phyloP scores from a whole-genome alignment of 257 asterid species.

The Prunella vulgaris region DNA sequence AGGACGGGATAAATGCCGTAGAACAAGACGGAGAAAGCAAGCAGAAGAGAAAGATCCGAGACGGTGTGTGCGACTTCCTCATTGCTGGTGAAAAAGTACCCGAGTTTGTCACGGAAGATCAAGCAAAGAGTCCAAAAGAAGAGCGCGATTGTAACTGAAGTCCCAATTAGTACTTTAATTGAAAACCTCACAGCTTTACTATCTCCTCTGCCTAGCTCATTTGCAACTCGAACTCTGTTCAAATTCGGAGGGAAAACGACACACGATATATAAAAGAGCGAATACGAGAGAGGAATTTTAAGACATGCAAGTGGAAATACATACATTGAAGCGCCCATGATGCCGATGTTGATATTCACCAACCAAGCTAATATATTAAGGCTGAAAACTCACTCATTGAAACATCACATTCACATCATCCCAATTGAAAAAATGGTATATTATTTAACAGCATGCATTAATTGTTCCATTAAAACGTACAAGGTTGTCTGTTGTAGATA shows the following conservation, averaged over 20 bases:
- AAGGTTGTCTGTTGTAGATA: neutral
- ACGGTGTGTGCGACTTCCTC: constrained; percentile 33
- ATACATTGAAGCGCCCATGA: constrained; percentile 57
- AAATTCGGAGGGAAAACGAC: neutral
- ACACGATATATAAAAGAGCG: no score
- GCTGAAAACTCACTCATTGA: constrained; percentile 27
- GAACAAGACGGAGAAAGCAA: constrained; percentile 46
- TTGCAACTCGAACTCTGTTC: constrained; percentile 51
- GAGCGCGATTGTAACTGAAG: constrained; percentile 34
- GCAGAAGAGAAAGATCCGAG: constrained; percentile 39
- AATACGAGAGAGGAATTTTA: neutral
- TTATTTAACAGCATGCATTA: no score
- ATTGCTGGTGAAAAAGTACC: constrained; percentile 42
- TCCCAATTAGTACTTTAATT: constrained; percentile 37
- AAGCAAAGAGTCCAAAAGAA: constrained; percentile 38
- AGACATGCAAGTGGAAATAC: neutral
- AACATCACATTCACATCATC: neutral
- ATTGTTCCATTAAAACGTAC: neutral
- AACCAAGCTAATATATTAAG: constrained; percentile 47
- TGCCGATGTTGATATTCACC: constrained; percentile 46
- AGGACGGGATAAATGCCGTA: constrained; percentile 45
- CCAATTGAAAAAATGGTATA: no score
- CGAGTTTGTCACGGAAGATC: constrained; percentile 34
- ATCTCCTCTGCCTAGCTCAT: constrained; percentile 63
- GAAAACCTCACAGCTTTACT: constrained; percentile 48